These are phyloP conservation scores for Bipolaris cookei DNA, from an alignment of 2,329 filamentous ascomycete genomes.

Conservation along the genomic window DNA sequence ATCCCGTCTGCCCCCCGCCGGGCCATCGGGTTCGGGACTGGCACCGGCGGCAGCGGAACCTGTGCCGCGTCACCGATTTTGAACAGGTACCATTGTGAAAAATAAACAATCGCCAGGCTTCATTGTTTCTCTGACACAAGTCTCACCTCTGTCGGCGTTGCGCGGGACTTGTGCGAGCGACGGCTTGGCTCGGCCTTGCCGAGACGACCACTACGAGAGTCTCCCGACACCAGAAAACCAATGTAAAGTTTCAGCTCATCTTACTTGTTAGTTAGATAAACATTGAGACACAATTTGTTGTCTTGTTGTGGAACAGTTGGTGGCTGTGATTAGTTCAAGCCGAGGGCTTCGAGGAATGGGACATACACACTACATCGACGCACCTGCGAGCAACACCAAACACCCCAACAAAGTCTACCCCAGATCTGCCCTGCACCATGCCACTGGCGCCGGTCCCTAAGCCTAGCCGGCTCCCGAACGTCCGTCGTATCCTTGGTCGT, in stretches of 20 bases:
- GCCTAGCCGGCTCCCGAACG: conserved; percentile 33
- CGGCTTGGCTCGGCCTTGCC: background rate
- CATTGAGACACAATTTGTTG: too few species aligned
- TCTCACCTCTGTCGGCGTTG: background rate
- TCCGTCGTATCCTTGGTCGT: conserved; percentile 20
- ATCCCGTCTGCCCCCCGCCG: background rate
- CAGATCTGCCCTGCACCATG: conserved; percentile 36
- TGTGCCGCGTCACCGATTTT: background rate
- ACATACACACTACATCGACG: background rate
- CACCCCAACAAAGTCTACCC: conserved; percentile 37
- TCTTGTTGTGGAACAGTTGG: background rate
- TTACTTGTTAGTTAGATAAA: too few species aligned
- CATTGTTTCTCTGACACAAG: background rate
- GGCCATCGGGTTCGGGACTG: background rate
- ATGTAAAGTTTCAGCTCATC: background rate
- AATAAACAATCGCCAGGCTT: background rate
- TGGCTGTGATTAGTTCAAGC: background rate
- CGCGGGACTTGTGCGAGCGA: background rate
- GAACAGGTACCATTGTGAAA: background rate
- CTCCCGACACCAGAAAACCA: background rate
- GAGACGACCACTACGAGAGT: background rate
- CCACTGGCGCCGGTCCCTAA: conserved; percentile 31
- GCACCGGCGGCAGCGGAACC: background rate
- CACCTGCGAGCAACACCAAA: conserved; percentile 9
- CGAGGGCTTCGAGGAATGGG: background rate